These are phyloP conservation scores for Nicotiana tomentosiformis DNA, from an alignment of 257 asterid species.

Conservation along the genomic window DNA sequence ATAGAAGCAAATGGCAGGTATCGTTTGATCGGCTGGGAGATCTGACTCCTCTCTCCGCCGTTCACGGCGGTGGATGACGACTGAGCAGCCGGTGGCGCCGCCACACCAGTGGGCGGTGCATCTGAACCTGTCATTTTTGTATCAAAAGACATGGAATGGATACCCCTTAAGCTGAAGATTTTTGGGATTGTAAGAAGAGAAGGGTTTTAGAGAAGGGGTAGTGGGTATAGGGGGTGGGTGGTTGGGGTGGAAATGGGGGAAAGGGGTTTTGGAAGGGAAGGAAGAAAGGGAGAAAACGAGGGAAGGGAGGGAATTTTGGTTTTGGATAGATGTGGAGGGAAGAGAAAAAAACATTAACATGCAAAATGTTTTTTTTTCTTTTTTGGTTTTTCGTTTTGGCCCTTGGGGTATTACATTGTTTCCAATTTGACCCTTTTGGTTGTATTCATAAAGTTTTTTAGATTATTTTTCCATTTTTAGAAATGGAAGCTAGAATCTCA, in stretches of 20 bases:
- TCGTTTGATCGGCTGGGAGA: constrained; percentile 49
- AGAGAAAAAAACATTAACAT: constrained; percentile 22
- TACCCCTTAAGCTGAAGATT: background rate
- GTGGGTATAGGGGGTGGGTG: constrained; percentile 23
- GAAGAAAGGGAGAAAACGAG: constrained; percentile 41
- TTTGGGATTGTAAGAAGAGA: background rate
- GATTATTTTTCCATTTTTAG: no score
- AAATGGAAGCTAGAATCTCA: no score
- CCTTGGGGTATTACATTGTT: background rate
- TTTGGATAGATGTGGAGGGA: constrained; percentile 94
- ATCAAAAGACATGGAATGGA: background rate
- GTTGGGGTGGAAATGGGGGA: background rate
- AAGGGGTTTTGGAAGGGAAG: background rate
- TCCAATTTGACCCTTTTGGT: background rate
- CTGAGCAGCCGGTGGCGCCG: constrained; percentile 40
- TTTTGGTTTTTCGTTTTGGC: constrained; percentile 20
- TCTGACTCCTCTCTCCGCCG: constrained; percentile 37
- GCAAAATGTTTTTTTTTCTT: background rate
- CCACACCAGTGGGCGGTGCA: constrained; percentile 37
- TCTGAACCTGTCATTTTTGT: constrained; percentile 43
- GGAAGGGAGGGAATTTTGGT: constrained; percentile 97
- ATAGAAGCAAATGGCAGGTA: constrained; percentile 71
- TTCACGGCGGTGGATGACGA: constrained; percentile 32
- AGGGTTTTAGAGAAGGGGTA: constrained; percentile 6
- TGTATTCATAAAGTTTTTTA: background rate